Evolutionary conservation across 257 asterid species (phyloP).

Genomic region (Ophiorrhiza pumila): DNA sequence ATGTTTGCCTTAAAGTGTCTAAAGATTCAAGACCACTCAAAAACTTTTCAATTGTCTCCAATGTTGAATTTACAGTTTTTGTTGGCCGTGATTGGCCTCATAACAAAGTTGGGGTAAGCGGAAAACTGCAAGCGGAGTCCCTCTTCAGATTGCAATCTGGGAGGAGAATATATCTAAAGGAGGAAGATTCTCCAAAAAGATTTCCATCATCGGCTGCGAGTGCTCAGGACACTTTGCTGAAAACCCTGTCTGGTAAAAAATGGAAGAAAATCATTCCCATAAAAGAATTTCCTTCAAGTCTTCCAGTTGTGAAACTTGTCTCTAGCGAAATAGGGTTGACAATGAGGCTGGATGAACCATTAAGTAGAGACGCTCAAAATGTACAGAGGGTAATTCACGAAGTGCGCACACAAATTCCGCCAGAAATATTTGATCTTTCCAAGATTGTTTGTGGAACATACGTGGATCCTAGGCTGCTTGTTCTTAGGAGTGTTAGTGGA

Average conservation of each 20-base stretch:
- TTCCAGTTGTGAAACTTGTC: slow-evolving; percentile 72
- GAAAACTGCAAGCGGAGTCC: slow-evolving; percentile 48
- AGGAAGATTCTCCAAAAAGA: slow-evolving; percentile 32
- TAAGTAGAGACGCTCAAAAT: slow-evolving; percentile 30
- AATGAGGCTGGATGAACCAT: slow-evolving; percentile 59
- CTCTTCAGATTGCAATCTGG: slow-evolving; percentile 73
- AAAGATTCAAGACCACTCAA: slow-evolving; percentile 50
- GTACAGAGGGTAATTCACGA: slow-evolving; percentile 61
- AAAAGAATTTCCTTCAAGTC: slow-evolving; percentile 69
- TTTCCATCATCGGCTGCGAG: slow-evolving; percentile 33
- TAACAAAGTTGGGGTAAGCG: slow-evolving; percentile 63
- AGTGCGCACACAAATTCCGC: slow-evolving; percentile 70
- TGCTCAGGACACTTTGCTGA: slow-evolving; percentile 44
- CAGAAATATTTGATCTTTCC: slow-evolving; percentile 72
- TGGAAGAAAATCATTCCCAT: slow-evolving; percentile 68
- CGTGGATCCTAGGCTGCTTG: slow-evolving; percentile 72
- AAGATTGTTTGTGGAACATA: slow-evolving; percentile 85
- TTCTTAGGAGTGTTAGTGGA: slow-evolving; percentile 68
- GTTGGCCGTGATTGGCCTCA: slow-evolving; percentile 68
- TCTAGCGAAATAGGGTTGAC: slow-evolving; percentile 50
- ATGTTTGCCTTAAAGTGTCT: slow-evolving; percentile 53
- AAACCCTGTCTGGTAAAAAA: slow-evolving; percentile 58
- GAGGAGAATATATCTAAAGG: slow-evolving; percentile 64
- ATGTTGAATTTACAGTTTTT: slow-evolving; percentile 63
- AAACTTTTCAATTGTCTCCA: slow-evolving; percentile 58